Evolutionary conservation across 176 grass and related monocot species (phyloP).

Genomic region (Zizania latifolia): DNA sequence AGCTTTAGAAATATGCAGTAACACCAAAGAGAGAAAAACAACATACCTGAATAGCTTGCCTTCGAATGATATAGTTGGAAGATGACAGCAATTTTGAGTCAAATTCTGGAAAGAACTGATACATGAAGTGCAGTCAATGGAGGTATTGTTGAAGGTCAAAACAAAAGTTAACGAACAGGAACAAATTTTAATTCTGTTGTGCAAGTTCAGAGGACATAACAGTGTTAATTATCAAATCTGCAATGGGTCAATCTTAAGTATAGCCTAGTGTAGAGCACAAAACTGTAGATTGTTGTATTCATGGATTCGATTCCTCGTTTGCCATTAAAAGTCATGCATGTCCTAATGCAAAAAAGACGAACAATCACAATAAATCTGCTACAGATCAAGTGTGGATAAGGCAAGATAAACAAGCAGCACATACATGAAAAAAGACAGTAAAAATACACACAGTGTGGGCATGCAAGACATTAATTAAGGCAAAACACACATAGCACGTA

Average conservation of each 20-base stretch:
- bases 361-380: too few species aligned
- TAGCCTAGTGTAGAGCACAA: not conserved
- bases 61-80: conserved; percentile 51
- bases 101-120: conserved; percentile 60
- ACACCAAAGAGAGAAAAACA: not conserved
- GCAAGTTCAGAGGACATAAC: not conserved
- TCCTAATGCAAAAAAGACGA: too few species aligned
- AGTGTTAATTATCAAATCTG: not conserved
- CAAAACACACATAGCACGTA: too few species aligned
- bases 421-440: too few species aligned
- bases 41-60: conserved; percentile 41
- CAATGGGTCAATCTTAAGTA: too few species aligned
- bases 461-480: too few species aligned
- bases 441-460: too few species aligned
- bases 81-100: conserved; percentile 42
- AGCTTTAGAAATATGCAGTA: not conserved
- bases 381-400: too few species aligned
- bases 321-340: too few species aligned
- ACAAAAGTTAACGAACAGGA: not conserved
- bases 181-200: not conserved
- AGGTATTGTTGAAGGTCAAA: not conserved
- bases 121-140: not conserved
- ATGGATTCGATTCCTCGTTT: too few species aligned
- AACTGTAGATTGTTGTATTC: not conserved
- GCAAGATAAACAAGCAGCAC: too few species aligned